A percentile compares a stretch with the other conserved stretches of the same genome.
These are phyloP conservation scores for Rhododendron griersonianum DNA, from an alignment of 148 eudicot species.

Conservation along the genomic window DNA sequence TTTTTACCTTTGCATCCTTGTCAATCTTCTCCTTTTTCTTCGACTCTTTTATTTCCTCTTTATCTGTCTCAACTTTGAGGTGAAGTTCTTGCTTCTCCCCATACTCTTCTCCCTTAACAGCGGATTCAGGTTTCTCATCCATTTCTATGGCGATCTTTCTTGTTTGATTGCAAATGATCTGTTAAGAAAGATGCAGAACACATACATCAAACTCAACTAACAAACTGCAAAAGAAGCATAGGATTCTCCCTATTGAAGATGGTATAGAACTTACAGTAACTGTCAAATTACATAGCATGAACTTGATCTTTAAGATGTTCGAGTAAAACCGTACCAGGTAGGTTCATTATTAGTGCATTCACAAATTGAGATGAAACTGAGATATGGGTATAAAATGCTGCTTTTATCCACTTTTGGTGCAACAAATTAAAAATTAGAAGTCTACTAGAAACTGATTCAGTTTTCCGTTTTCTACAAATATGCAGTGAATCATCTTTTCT, in stretches of 20 bases:
- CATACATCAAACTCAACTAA: background rate
- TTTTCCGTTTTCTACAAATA: too few species aligned
- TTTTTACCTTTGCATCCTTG: background rate
- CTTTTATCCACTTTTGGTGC: background rate
- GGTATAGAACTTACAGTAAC: background rate
- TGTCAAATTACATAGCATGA: background rate
- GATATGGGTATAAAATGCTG: background rate
- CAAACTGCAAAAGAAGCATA: background rate
- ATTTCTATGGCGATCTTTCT: background rate
- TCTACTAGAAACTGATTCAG: background rate
- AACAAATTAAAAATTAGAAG: background rate
- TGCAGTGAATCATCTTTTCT: background rate
- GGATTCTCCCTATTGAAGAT: background rate
- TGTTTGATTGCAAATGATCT: constrained; percentile 7
- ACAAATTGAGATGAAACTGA: background rate
- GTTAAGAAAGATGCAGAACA: background rate
- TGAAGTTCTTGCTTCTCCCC: constrained; percentile 33
- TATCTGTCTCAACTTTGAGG: constrained; percentile 21
- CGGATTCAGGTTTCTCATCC: constrained; percentile 8
- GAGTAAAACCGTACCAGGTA: background rate
- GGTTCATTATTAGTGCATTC: background rate
- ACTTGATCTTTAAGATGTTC: background rate
- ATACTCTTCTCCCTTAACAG: background rate
- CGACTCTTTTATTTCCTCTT: background rate
- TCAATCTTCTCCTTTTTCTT: constrained; percentile 2